Evolutionary conservation across 768 basidiomycete genomes (phyloP).

Genomic region (Trichaptum fuscoviolaceum): DNA sequence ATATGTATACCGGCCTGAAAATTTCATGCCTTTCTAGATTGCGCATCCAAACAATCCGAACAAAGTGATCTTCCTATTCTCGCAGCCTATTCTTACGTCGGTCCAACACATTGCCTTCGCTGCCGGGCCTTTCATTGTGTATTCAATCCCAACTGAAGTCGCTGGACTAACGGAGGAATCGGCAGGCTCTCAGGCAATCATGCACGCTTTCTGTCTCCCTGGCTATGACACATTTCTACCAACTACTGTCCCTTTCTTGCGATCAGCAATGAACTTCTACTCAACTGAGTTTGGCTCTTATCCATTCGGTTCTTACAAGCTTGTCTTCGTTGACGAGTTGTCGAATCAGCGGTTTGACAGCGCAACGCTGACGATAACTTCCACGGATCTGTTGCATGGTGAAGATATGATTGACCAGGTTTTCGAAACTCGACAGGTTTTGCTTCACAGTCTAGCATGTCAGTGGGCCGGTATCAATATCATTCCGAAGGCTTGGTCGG

Average conservation of each 20-base stretch:
- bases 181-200: constrained; percentile 61
- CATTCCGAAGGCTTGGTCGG: constrained; percentile 87
- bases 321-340: constrained; percentile 90
- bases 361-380: constrained; percentile 75
- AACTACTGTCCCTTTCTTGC: constrained; percentile 69
- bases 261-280: constrained; percentile 90
- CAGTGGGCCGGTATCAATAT: constrained; percentile 99
- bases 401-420: constrained; percentile 91
- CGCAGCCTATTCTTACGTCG: constrained; percentile 80
- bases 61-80: constrained; percentile 92
- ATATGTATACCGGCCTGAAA: constrained; percentile 2
- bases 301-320: constrained; percentile 90
- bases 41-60: constrained; percentile 90
- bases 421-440: constrained; percentile 79
- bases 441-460: constrained; percentile 85
- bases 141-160: constrained; percentile 60
- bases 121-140: constrained; percentile 87
- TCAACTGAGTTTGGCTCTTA: constrained; percentile 91
- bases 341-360: constrained; percentile 78
- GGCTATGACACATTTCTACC: constrained; percentile 73
- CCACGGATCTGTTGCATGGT: constrained; percentile 78
- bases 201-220: constrained; percentile 91
- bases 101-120: constrained; percentile 97
- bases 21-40: constrained; percentile 44
- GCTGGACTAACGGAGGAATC: constrained; percentile 54